phyloP scores from a whole-genome alignment of 2,329 filamentous ascomycete species.

The Volutella citrinella region DNA sequence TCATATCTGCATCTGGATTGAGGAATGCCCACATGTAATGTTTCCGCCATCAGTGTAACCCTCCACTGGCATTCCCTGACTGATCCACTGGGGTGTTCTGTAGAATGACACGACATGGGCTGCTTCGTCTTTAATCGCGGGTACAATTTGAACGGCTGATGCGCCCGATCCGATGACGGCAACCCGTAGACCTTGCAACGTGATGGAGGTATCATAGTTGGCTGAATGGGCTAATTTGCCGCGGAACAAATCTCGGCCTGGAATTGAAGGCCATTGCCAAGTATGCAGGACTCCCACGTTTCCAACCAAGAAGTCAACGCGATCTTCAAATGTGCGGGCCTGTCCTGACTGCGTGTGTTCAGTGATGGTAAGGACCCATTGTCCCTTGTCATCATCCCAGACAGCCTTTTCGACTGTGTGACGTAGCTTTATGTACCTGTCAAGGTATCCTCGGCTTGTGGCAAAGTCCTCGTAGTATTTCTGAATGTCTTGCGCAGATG shows the following conservation, averaged over 20 bases:
- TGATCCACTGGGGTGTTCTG: slow-evolving; percentile 41
- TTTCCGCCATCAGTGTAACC: slow-evolving; percentile 18
- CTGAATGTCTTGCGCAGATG: slow-evolving; percentile 35
- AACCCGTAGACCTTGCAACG: slow-evolving; percentile 45
- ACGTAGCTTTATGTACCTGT: slow-evolving; percentile 24
- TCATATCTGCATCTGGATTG: slow-evolving; percentile 1
- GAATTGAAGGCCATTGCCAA: slow-evolving; percentile 50
- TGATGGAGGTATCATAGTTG: slow-evolving; percentile 46
- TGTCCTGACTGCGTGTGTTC: neutral
- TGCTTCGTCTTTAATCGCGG: slow-evolving; percentile 26
- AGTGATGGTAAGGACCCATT: slow-evolving; percentile 7
- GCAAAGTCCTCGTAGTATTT: slow-evolving; percentile 32
- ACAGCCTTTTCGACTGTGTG: slow-evolving; percentile 20
- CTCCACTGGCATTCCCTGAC: slow-evolving; percentile 30
- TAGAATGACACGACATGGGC: slow-evolving; percentile 40
- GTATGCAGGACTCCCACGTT: slow-evolving; percentile 48
- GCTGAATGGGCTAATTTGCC: slow-evolving; percentile 50
- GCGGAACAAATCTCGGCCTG: slow-evolving; percentile 41
- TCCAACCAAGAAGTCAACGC: slow-evolving; percentile 46
- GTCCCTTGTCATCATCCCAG: slow-evolving; percentile 19
- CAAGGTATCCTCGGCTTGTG: slow-evolving; percentile 26
- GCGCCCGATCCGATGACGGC: slow-evolving; percentile 54
- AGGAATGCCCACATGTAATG: slow-evolving; percentile 8
- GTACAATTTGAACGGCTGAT: slow-evolving; percentile 50
- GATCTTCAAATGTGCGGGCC: slow-evolving; percentile 34